phyloP scores from a whole-genome alignment of 768 basidiomycete species.

The Amanita rimosa region DNA sequence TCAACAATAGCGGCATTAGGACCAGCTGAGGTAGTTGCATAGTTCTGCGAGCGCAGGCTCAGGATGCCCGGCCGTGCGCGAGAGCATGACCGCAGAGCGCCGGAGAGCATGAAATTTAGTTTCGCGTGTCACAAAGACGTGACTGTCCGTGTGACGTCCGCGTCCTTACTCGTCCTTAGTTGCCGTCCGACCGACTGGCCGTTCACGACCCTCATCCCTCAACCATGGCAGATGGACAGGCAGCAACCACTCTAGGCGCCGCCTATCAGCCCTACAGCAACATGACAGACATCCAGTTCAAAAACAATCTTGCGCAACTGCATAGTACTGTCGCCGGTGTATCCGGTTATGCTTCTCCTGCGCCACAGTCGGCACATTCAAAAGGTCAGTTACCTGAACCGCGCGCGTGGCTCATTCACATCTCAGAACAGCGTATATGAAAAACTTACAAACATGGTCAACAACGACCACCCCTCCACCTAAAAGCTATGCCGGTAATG shows the following conservation, averaged over 20 bases:
- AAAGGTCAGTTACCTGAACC: constrained; percentile 18
- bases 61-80: neutral
- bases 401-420: constrained; percentile 7
- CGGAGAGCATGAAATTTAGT: neutral
- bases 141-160: constrained; percentile 4
- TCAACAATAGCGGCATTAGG: constrained; percentile 19
- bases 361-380: constrained; percentile 22
- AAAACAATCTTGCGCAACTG: constrained; percentile 49
- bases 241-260: constrained; percentile 10
- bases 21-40: neutral
- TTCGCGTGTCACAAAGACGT: neutral
- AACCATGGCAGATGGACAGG: constrained; percentile 19
- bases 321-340: constrained; percentile 22
- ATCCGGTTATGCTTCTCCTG: constrained; percentile 29
- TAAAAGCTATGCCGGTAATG: constrained; percentile 22
- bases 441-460: constrained; percentile 65
- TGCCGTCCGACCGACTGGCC: neutral
- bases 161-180: neutral
- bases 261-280: constrained; percentile 20
- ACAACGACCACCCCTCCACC: constrained; percentile 44
- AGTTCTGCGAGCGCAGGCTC: constrained; percentile 6
- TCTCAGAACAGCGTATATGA: constrained; percentile 38
- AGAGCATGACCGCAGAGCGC: constrained; percentile 6
- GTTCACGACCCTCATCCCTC: neutral
- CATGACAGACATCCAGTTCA: constrained; percentile 54